phyloP scores from a whole-genome alignment of 1,139 yeast genomes.

The Candida anutae region DNA sequence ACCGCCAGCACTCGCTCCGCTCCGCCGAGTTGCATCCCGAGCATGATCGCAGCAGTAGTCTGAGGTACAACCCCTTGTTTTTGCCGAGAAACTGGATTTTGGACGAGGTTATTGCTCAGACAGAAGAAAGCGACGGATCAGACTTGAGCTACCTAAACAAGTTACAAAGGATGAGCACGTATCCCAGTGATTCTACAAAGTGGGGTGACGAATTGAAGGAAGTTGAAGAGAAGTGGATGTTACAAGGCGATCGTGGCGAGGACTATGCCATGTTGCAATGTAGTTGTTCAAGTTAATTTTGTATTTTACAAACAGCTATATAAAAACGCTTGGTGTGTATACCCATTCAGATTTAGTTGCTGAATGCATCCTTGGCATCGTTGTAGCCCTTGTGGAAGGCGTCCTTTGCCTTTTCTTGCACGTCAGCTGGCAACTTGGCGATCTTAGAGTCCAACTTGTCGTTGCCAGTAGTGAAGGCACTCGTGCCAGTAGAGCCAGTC shows the following conservation, averaged over 20 bases:
- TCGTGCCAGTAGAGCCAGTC: neutral
- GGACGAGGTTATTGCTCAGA: constrained; percentile 64
- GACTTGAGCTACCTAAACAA: constrained; percentile 41
- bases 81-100: constrained; percentile 83
- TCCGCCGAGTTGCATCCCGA: constrained; percentile 18
- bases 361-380: constrained; percentile 18
- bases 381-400: constrained; percentile 31
- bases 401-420: constrained; percentile 30
- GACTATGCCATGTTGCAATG: constrained; percentile 53
- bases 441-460: constrained; percentile 26
- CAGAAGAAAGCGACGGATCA: constrained; percentile 28
- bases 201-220: constrained; percentile 65
- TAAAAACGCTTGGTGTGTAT: neutral
- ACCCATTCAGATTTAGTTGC: neutral
- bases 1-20: constrained; percentile 27
- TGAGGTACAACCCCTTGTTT: constrained; percentile 62
- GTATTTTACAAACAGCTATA: neutral
- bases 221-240: constrained; percentile 47
- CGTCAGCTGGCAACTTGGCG: constrained; percentile 24
- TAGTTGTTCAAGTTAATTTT: constrained; percentile 50
- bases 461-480: constrained; percentile 19
- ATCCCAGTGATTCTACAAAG: constrained; percentile 49
- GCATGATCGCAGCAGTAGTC: constrained; percentile 37
- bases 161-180: constrained; percentile 50
- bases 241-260: constrained; percentile 37